These are phyloP conservation scores for Auxenochlorella protothecoides DNA, from an alignment of 139 green algal genomes.

Conservation along the genomic window DNA sequence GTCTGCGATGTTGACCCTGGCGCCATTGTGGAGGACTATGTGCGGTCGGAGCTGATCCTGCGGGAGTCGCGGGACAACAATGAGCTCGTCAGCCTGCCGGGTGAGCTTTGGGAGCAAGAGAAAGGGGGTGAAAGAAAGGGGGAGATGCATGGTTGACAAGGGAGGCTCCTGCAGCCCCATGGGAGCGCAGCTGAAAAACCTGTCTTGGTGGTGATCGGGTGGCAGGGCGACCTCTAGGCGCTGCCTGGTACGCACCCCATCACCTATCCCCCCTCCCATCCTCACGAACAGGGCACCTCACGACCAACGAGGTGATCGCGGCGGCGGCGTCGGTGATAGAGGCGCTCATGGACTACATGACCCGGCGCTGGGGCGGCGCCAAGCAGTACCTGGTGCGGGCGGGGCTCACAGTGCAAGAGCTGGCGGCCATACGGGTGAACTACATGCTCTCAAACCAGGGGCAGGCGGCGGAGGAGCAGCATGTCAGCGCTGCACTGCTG, in stretches of 20 bases:
- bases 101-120: background rate
- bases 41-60: constrained; percentile 25
- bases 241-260: no score
- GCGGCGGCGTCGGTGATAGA: constrained; percentile 31
- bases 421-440: background rate
- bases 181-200: no score
- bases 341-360: constrained; percentile 23
- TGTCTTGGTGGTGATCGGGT: no score
- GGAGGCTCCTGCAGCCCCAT: no score
- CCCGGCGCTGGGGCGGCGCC: constrained; percentile 13
- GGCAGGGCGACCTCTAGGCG: no score
- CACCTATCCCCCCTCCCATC: no score
- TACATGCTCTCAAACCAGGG: no score
- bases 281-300: constrained; percentile 20
- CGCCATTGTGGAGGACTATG: constrained; percentile 31
- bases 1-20: constrained; percentile 23
- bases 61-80: constrained; percentile 21
- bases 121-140: no score
- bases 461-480: background rate
- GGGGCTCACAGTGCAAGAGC: constrained; percentile 1
- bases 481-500: no score
- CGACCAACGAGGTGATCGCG: constrained; percentile 31
- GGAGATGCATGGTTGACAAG: no score
- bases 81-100: constrained; percentile 12
- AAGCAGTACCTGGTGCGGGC: background rate